Base-by-base conservation (phyloP, 1,284 basidiomycete genomes). In the Marasmius sp. region DNA sequence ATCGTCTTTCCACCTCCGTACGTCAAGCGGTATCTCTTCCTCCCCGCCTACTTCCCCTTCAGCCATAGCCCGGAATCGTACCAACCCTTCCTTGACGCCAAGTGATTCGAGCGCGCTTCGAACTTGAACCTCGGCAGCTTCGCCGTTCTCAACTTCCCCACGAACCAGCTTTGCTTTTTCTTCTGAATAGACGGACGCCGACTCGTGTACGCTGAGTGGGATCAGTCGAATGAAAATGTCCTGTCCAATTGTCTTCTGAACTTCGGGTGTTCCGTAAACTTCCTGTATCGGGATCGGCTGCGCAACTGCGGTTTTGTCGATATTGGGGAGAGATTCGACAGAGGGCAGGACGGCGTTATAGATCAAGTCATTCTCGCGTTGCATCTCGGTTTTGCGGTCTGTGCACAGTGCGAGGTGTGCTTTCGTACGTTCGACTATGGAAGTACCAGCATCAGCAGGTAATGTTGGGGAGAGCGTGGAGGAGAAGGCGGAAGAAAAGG, bases 141-240 rank as follows among this genome's bases (percentile, higher is more conserved):
- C 95, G 0, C 88, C 88, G 52, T 89, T 86, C 80, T 98, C 96
- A 1, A 92, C 90, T 73, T 98, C 96, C 1, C 82, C 87, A 43
- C 97, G 84, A 1, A 95, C 94, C 27, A 99, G 81, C 76, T 99
- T 98, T 14, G 97, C 97, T 77, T 99, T 98, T 79, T 99, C 97
- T 74, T 99, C 97, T 1, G 94, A 97, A 76, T 99, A 99, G 16
- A 99, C 88, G 61, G 91, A 94, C 6, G 97, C 96, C 66, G 92
- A 93, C 77, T 98, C 95, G 74, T 98, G 96, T 5, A 99, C 95
- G 64, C 93, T 93, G 38, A 99, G 80, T 7, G 97, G 97, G 22
- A 99, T 86, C 1, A 99, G 85, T 47, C 89, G 85, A 64, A 88
- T 75, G 75, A 99, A 98, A 62, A 98, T 84, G 74, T 98, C 97